Evolutionary conservation across 345 rosid genomes (phyloP).

Genomic region (Eucalyptus erythrocorys): DNA sequence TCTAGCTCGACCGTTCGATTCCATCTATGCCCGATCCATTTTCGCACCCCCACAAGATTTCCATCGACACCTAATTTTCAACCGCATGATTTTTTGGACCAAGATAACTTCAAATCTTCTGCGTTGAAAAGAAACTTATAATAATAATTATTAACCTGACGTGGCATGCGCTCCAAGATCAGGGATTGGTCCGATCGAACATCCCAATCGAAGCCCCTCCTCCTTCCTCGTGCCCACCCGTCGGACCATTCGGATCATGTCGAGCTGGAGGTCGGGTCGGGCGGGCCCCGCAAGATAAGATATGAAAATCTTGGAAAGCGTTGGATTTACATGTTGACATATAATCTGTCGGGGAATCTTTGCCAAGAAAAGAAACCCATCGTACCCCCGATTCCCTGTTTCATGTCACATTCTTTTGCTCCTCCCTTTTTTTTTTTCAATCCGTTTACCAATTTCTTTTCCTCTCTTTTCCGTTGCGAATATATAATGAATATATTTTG

Average conservation of each 20-base stretch:
- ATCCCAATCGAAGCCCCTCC: not conserved
- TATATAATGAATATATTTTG: too few relatives aligned
- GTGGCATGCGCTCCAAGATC: not conserved
- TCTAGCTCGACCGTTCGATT: rapidly evolving
- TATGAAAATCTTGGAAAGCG: not conserved
- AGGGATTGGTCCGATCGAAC: not conserved
- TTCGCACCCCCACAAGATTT: not conserved
- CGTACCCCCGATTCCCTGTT: not conserved
- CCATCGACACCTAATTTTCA: not conserved
- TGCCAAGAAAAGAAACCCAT: not conserved
- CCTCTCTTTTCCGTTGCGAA: not conserved
- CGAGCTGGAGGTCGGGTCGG: not conserved
- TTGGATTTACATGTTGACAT: not conserved
- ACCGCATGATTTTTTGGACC: not conserved
- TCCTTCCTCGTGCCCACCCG: not conserved
- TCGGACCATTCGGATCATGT: not conserved
- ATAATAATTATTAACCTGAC: not conserved
- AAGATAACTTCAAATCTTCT: not conserved
- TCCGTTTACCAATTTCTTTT: not conserved
- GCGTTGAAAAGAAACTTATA: not conserved
- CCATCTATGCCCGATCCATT: not conserved
- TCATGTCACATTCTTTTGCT: not conserved
- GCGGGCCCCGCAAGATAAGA: not conserved
- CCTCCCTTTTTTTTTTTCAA: not conserved
- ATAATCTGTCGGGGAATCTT: not conserved